Conservation (phyloP, 148 eudicot species). For the Amaranthus palmeri region DNA sequence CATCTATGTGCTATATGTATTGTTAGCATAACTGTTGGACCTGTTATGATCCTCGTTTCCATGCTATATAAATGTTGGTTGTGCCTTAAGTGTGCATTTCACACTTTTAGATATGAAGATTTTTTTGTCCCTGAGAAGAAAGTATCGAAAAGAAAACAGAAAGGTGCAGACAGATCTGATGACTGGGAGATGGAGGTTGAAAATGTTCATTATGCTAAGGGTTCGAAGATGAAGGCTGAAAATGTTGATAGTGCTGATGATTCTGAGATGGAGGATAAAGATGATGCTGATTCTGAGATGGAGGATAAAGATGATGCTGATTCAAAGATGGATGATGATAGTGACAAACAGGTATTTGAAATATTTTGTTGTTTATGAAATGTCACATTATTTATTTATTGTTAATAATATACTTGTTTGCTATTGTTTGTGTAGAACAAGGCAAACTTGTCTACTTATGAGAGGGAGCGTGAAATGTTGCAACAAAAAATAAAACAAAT, state of each 20-base stretch:
- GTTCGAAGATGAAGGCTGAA: slow-evolving; percentile 7
- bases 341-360: slow-evolving; percentile 30
- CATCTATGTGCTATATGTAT: not conserved
- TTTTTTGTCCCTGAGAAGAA: slow-evolving; percentile 60
- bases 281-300: not conserved
- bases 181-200: slow-evolving; percentile 44
- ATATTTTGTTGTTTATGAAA: not conserved
- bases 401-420: slow-evolving; percentile 2
- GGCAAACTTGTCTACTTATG: slow-evolving; percentile 67
- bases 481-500: slow-evolving; percentile 62
- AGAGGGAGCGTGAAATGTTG: slow-evolving; percentile 59
- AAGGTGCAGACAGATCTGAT: slow-evolving; percentile 33
- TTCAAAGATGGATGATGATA: slow-evolving; percentile 4
- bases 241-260: slow-evolving; percentile 4
- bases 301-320: no score
- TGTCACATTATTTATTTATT: not conserved
- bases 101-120: slow-evolving; percentile 55
- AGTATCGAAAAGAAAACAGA: slow-evolving; percentile 34
- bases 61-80: not conserved
- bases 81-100: slow-evolving; percentile 6
- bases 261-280: slow-evolving; percentile 4
- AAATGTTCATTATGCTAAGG: slow-evolving; percentile 11
- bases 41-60: not conserved
- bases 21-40: not conserved
- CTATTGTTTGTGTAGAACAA: slow-evolving; percentile 33